Evolutionary conservation across 768 basidiomycete species (phyloP), one percentile per base, ranked within the genome.

Genomic region (Daedalea quercina): DNA sequence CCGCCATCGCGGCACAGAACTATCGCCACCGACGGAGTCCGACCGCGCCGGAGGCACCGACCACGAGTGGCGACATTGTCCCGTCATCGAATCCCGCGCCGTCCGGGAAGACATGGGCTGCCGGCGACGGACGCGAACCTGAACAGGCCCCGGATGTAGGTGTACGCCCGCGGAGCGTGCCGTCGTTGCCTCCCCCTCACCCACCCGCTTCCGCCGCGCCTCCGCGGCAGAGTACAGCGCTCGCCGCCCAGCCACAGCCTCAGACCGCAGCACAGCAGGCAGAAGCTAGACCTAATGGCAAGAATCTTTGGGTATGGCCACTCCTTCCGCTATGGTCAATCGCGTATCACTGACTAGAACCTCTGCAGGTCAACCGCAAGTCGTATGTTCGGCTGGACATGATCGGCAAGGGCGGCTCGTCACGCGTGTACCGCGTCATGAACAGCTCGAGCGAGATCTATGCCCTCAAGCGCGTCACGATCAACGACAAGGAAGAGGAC

Each of bases 371-470:
- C 26, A 94, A 94, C 73, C 88, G 84, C 66, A 87, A 82, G 61
- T 68, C 77, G 0, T 97, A 97, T 57, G 85, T 85, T 25, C 84
- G 91, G 1, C 76, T 97, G 2, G 90, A 93, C 64, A 75, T 90
- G 70, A 84, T 98, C 51, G 95, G 95, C 37, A 90, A 86, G 63
- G 95, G 95, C 41, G 95, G 95, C 0, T 87, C 93, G 9, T 96
- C 94, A n/a, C 87, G 90, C 45, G 95, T 99, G 37, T 99, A 85
- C 67, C 87, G 92, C 22, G 94, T 96, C 8, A 76, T 97, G 65
- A 88, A 81, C 64, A 72, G 78, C 37, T 73, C 78, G 44, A 88
- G 80, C 60, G 85, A 89, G 62, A 75, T 98, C 33, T 92, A 81
- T 62, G 95, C 95, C 9, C 79, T 99, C 65, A 99, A 99, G 67